Percentiles rank a stretch among this genome's conserved stretches.
Evolutionary conservation across 495 filamentous ascomycete genomes (phyloP).

Genomic region (Cercophora sp.): DNA sequence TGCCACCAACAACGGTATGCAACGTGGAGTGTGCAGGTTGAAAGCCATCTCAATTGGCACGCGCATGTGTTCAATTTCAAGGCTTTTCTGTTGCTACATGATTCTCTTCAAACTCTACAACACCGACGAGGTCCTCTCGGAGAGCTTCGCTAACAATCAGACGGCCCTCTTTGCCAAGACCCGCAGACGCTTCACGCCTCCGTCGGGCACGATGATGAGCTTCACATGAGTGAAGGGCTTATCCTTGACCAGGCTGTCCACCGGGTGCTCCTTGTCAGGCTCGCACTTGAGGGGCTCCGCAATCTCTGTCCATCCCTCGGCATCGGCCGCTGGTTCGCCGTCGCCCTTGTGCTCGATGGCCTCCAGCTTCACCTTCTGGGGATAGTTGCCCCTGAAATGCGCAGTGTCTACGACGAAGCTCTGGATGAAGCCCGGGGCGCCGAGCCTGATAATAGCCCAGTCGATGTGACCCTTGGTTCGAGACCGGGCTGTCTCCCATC

Average conservation of each 20-base stretch:
- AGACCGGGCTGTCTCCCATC: conserved; percentile 87
- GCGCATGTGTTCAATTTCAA: too few species aligned
- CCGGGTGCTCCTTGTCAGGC: conserved; percentile 81
- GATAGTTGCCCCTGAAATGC: conserved; percentile 88
- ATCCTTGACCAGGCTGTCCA: conserved; percentile 49
- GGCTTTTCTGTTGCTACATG: too few species aligned
- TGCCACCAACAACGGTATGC: too few species aligned
- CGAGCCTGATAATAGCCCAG: conserved; percentile 79
- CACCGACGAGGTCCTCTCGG: too few species aligned
- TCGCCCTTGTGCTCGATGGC: conserved; percentile 54
- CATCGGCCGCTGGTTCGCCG: conserved; percentile 54
- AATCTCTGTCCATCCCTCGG: conserved; percentile 66
- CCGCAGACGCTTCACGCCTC: conserved; percentile 82
- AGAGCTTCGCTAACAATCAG: too few species aligned
- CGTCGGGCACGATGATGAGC: conserved; percentile 87
- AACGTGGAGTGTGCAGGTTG: too few species aligned
- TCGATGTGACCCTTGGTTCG: conserved; percentile 74
- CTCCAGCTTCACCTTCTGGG: conserved; percentile 69
- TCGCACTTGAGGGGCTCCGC: conserved; percentile 63
- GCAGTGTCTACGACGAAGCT: conserved; percentile 81
- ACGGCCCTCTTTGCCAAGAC: conserved; percentile 66
- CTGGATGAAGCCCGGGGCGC: conserved; percentile 64
- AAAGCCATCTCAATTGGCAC: too few species aligned
- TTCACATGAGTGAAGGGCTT: conserved; percentile 74
- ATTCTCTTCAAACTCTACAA: too few species aligned